Percentiles rank a stretch among this genome's conserved stretches.
phyloP scores from a whole-genome alignment of 2,329 filamentous ascomycete genomes.

The Clonostachys solani region DNA sequence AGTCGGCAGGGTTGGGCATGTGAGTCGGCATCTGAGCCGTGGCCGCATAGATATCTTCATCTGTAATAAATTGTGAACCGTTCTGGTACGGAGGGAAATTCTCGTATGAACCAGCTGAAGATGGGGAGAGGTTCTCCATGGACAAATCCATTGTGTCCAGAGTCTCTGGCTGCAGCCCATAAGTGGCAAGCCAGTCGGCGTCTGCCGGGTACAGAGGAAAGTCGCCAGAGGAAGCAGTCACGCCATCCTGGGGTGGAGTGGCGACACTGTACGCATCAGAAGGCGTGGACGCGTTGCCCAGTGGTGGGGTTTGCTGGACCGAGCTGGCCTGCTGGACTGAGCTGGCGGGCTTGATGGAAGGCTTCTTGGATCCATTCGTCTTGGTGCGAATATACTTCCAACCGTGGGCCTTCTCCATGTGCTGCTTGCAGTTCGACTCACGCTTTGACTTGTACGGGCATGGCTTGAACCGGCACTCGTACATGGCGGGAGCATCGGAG shows the following conservation, averaged over 20 bases:
- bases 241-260: conserved; percentile 52
- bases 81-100: conserved; percentile 60
- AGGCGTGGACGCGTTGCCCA: conserved; percentile 60
- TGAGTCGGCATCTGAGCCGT: conserved; percentile 52
- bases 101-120: conserved; percentile 30
- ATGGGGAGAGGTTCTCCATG: conserved; percentile 31
- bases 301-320: conserved; percentile 50
- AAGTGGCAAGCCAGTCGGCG: conserved; percentile 36
- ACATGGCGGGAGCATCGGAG: conserved; percentile 73
- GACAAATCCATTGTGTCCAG: conserved; percentile 36
- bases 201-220: conserved; percentile 45
- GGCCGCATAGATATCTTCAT: conserved; percentile 60
- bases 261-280: conserved; percentile 47
- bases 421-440: conserved; percentile 95
- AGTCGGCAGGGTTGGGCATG: conserved; percentile 23
- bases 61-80: conserved; percentile 54
- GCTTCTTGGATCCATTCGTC: conserved; percentile 71
- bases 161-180: conserved; percentile 20
- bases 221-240: conserved; percentile 24
- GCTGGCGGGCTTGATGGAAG: conserved; percentile 7
- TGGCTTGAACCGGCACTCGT: conserved; percentile 74
- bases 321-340: conserved; percentile 35
- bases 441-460: conserved; percentile 95
- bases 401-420: conserved; percentile 95
- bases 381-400: conserved; percentile 92